Percentiles rank a stretch among this genome's conserved stretches.
These are phyloP conservation scores for Carex parvula DNA, from an alignment of 176 grass and related monocot species.

Conservation along the genomic window DNA sequence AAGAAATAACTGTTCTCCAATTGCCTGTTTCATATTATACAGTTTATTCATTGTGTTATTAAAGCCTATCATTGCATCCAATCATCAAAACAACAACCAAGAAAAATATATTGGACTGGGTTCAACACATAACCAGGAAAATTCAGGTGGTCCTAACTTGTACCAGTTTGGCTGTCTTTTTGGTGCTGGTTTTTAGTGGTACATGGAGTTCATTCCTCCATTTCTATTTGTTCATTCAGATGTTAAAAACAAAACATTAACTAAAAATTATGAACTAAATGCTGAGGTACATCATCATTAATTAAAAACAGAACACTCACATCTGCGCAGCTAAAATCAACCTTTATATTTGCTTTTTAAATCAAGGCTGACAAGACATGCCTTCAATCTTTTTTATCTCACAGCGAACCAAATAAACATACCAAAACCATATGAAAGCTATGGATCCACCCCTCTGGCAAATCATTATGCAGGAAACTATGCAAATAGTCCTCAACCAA, in stretches of 20 bases:
- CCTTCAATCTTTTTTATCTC: not conserved
- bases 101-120: not conserved
- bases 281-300: not conserved
- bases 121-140: not conserved
- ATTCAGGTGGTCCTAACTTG: not conserved
- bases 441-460: not conserved
- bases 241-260: not conserved
- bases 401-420: not conserved
- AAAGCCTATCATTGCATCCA: no score
- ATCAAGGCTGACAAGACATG: not conserved
- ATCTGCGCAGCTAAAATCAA: not conserved
- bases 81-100: no score
- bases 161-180: not conserved
- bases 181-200: not conserved
- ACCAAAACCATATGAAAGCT: slow-evolving; percentile 18
- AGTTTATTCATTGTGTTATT: not conserved
- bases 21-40: not conserved
- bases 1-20: not conserved
- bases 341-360: not conserved
- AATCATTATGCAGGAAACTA: not conserved
- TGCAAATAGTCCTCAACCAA: not conserved
- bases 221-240: not conserved
- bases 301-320: not conserved
- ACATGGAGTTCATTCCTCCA: not conserved
- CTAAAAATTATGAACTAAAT: not conserved